A percentile compares a stretch with the other conserved stretches of the same genome.
Conservation (phyloP, 2,329 filamentous ascomycete genomes). For the Diaporthe eres region DNA sequence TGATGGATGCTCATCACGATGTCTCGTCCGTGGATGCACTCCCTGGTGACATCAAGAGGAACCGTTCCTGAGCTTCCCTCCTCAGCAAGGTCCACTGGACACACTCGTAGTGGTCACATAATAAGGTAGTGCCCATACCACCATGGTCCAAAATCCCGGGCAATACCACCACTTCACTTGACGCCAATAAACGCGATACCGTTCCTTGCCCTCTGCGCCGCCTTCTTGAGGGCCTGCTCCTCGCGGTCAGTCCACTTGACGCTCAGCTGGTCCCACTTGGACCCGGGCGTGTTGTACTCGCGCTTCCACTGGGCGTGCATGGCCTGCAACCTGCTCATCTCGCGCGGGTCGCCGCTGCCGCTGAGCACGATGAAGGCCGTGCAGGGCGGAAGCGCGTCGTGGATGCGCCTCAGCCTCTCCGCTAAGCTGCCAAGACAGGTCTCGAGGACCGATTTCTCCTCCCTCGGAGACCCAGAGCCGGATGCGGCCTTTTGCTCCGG, state of each 20-base stretch:
- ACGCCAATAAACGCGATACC: conserved; percentile 76
- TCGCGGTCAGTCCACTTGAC: conserved; percentile 79
- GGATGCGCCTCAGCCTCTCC: conserved; percentile 66
- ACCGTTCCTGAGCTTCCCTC: too few species aligned
- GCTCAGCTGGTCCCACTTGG: conserved; percentile 76
- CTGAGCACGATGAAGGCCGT: conserved; percentile 76
- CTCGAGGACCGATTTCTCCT: conserved; percentile 55
- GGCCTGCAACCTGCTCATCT: conserved; percentile 73
- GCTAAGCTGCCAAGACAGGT: conserved; percentile 61
- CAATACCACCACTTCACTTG: conserved; percentile 59
- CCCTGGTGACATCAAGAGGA: not conserved
- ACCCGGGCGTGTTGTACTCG: conserved; percentile 74
- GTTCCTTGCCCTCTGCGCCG: conserved; percentile 69
- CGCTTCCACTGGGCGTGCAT: conserved; percentile 72
- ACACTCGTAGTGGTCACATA: not conserved
- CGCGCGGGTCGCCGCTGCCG: conserved; percentile 77
- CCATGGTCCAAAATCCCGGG: not conserved
- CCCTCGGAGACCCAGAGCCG: not conserved
- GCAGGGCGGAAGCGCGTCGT: conserved; percentile 73
- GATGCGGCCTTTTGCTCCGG: conserved; percentile 1
- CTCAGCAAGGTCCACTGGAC: not conserved
- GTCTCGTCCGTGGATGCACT: not conserved
- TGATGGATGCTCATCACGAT: not conserved
- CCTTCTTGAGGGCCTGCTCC: conserved; percentile 72
- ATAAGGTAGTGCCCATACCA: not conserved